A percentile compares a stretch with the other conserved stretches of the same genome.
phyloP scores from a whole-genome alignment of 169 alveolate species.

The Cryptosporidium viatorum region DNA sequence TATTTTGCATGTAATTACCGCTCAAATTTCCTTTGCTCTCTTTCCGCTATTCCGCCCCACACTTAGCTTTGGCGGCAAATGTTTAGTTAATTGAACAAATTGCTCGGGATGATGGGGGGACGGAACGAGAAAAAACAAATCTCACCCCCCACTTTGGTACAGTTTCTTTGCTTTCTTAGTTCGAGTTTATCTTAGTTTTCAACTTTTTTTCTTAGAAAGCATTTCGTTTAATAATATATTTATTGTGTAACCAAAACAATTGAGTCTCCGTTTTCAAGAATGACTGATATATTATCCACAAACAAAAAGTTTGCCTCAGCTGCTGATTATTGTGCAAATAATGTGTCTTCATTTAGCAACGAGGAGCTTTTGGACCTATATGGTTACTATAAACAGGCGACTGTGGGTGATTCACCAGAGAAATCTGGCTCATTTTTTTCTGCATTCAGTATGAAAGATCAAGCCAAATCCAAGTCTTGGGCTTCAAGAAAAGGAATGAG shows the following conservation, averaged over 20 bases:
- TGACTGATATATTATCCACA: conserved; percentile 41
- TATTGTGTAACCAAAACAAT: background rate
- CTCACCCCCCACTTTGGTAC: background rate
- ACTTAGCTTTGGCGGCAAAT: background rate
- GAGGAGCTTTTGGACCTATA: conserved; percentile 82
- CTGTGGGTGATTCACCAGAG: conserved; percentile 84
- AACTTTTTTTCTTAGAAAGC: background rate
- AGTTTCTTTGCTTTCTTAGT: background rate
- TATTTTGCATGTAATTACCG: background rate
- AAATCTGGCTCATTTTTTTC: conserved; percentile 82
- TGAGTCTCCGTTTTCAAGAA: background rate
- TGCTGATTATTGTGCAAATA: conserved; percentile 58
- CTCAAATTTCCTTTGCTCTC: background rate
- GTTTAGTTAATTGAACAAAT: background rate
- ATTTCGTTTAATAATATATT: background rate
- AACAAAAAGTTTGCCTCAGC: conserved; percentile 56
- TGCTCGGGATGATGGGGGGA: background rate
- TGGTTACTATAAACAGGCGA: conserved; percentile 86
- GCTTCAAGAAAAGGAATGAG: conserved; percentile 81
- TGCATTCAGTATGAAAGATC: conserved; percentile 83
- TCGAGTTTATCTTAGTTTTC: background rate
- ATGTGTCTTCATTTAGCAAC: conserved; percentile 75
- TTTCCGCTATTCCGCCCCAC: background rate
- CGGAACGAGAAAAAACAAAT: background rate
- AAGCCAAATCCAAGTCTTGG: conserved; percentile 89